Evolutionary conservation across 495 filamentous ascomycete species (phyloP), one percentile per base, ranked within the genome.

Genomic region (Cercophora samala): DNA sequence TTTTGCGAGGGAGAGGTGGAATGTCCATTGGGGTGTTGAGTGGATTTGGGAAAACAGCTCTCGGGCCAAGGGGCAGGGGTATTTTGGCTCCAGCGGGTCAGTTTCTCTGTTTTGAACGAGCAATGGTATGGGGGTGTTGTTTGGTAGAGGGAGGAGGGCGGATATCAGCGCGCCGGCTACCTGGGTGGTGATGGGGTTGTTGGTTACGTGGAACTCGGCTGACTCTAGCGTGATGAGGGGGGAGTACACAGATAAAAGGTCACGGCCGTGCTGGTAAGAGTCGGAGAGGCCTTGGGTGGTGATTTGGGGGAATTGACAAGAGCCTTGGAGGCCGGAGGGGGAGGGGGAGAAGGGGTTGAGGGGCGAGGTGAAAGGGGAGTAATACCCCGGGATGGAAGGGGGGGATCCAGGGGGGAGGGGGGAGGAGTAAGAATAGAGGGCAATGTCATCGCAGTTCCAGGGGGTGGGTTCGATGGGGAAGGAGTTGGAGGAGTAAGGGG

Each of bases 261-360:
- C 88, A 46, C 74, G 76, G 42, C 89, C 89, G 78, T 92, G 89
- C 68, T 85, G 81, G 78, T 81, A 88, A 21, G 86, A 85, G 74
- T 91, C 89, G 52, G 86, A 81, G 13, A 91, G 78, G 0, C 89
- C 89, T 5, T 70, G 83, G 18, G 79, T 75, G 0, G 88, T 90
- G 61, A 91, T 88, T 73, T 92, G 89, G 4, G 89, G 89, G 74
- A 90, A 91, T 64, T 89, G 85, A 73, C 89, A 92, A 22, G 83
- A 84, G 22, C 88, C 88, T 29, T 82, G 76, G 75, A 86, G 89
- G 8, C 87, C 87, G 3, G 76, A 66, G 0, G 83, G 82, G n/a
- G 76, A 68, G 0, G 83, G 82, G n/a, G 71, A 66, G 68, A 87
- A 87, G 1, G 88, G 87, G 72, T 91, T 91, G 13, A 79, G 75